Conservation (phyloP, 495 filamentous ascomycete genomes). For the Penicillium angulare region DNA sequence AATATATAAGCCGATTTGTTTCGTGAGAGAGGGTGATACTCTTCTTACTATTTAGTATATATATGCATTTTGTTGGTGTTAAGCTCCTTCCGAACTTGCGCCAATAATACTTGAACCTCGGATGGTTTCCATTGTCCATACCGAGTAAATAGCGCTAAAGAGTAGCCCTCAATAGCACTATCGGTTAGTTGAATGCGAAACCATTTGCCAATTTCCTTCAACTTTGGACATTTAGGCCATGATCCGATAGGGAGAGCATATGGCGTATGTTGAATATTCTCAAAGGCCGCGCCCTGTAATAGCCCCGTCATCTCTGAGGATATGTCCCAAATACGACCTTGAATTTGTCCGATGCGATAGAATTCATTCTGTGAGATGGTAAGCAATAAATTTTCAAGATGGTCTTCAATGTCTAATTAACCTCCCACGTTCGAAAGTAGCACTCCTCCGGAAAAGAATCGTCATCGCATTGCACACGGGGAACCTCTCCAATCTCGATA, state of each 20-base stretch:
- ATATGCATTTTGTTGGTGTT: conserved; percentile 23
- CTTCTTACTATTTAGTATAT: conserved; percentile 15
- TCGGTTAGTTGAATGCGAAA: conserved; percentile 14
- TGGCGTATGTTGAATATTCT: conserved; percentile 16
- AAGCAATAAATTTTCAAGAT: no score
- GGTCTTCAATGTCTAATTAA: neutral
- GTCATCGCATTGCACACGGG: conserved; percentile 14
- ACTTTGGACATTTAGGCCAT: conserved; percentile 37
- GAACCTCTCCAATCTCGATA: conserved; percentile 17
- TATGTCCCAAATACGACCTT: conserved; percentile 18
- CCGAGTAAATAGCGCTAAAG: conserved; percentile 20
- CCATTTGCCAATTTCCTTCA: conserved; percentile 37
- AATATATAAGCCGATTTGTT: neutral
- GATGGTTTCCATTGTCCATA: conserved; percentile 17
- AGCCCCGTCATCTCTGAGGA: conserved; percentile 1
- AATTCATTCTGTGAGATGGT: conserved; percentile 17
- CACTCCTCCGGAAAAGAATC: conserved; percentile 14
- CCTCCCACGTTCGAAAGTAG: conserved; percentile 12
- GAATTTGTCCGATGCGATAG: conserved; percentile 19
- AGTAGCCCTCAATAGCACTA: conserved; percentile 17
- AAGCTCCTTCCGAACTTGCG: conserved; percentile 19
- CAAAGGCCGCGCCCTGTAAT: conserved; percentile 11
- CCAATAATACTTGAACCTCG: conserved; percentile 23
- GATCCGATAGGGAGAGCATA: conserved; percentile 31
- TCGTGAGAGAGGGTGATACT: neutral